Evolutionary conservation across 1,284 basidiomycete genomes (phyloP).

Genomic region (Sparassis latifolia): DNA sequence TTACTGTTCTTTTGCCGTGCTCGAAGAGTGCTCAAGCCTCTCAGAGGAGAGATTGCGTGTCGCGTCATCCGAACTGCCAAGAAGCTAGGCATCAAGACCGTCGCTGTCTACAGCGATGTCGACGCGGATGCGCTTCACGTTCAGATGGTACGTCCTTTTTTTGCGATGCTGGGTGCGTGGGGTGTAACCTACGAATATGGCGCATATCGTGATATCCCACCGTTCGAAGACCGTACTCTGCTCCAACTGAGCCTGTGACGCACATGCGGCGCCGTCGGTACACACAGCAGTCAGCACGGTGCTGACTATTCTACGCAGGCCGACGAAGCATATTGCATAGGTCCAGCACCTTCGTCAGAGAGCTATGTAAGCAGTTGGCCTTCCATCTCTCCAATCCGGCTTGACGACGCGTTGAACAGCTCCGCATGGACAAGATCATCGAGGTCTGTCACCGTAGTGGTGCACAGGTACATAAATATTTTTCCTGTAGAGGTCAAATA

Average conservation of each 20-base stretch:
- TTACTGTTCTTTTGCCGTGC: background rate
- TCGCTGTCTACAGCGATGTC: slow-evolving; percentile 86
- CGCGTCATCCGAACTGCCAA: slow-evolving; percentile 87
- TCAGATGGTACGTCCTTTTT: slow-evolving; percentile 41
- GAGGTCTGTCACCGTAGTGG: slow-evolving; percentile 74
- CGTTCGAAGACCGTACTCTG: too few relatives aligned
- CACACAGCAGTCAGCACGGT: background rate
- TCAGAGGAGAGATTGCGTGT: slow-evolving; percentile 90
- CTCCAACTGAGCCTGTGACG: too few relatives aligned
- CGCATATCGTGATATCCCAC: too few relatives aligned
- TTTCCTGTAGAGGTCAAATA: background rate
- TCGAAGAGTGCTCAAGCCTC: background rate
- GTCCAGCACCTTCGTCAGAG: slow-evolving; percentile 81
- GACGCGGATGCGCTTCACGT: slow-evolving; percentile 80
- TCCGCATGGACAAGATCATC: slow-evolving; percentile 86
- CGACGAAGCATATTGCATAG: slow-evolving; percentile 94
- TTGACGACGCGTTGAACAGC: slow-evolving; percentile 34
- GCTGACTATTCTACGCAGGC: slow-evolving; percentile 42
- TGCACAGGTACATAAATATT: slow-evolving; percentile 59
- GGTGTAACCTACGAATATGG: too few relatives aligned
- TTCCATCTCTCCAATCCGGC: background rate
- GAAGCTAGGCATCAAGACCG: slow-evolving; percentile 82
- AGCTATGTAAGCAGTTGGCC: slow-evolving; percentile 65
- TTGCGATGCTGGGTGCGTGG: too few relatives aligned
- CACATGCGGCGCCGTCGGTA: too few relatives aligned